These are phyloP conservation scores for Coemansia sp. DNA, from an alignment of 192 early-diverging fungal species.

Conservation along the genomic window DNA sequence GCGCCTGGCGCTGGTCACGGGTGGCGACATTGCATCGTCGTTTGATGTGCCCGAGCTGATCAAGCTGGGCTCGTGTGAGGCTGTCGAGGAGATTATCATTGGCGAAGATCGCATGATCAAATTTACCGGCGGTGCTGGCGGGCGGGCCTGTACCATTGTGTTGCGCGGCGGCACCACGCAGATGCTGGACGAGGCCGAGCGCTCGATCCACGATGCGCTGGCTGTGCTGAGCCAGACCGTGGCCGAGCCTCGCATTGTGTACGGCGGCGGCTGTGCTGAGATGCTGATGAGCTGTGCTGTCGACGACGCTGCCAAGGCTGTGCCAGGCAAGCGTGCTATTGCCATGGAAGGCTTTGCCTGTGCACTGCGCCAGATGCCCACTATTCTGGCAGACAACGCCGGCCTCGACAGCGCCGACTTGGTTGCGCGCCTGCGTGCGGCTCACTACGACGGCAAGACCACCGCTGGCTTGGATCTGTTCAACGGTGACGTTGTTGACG, in stretches of 20 bases:
- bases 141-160: slow-evolving; percentile 97
- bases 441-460: slow-evolving; percentile 82
- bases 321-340: slow-evolving; percentile 92
- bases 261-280: slow-evolving; percentile 96
- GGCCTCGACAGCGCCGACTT: slow-evolving; percentile 95
- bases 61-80: slow-evolving; percentile 89
- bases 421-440: slow-evolving; percentile 87
- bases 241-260: slow-evolving; percentile 86
- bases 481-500: slow-evolving; percentile 74
- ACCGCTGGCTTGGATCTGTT: slow-evolving; percentile 87
- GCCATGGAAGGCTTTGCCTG: slow-evolving; percentile 94
- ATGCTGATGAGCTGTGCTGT: slow-evolving; percentile 97
- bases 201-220: slow-evolving; percentile 95
- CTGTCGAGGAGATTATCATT: slow-evolving; percentile 98
- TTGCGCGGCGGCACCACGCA: slow-evolving; percentile 93
- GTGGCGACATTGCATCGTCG: slow-evolving; percentile 97
- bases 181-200: slow-evolving; percentile 95
- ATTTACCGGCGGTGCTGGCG: slow-evolving; percentile 92
- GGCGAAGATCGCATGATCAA: slow-evolving; percentile 98
- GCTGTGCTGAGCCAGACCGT: slow-evolving; percentile 95
- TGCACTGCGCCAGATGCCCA: slow-evolving; percentile 94
- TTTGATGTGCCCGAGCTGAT: slow-evolving; percentile 98
- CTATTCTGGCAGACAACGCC: slow-evolving; percentile 95
- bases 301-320: slow-evolving; percentile 87
- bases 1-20: slow-evolving; percentile 93